Base-by-base conservation (phyloP, 495 filamentous ascomycete genomes). In the Neurospora discreta region DNA sequence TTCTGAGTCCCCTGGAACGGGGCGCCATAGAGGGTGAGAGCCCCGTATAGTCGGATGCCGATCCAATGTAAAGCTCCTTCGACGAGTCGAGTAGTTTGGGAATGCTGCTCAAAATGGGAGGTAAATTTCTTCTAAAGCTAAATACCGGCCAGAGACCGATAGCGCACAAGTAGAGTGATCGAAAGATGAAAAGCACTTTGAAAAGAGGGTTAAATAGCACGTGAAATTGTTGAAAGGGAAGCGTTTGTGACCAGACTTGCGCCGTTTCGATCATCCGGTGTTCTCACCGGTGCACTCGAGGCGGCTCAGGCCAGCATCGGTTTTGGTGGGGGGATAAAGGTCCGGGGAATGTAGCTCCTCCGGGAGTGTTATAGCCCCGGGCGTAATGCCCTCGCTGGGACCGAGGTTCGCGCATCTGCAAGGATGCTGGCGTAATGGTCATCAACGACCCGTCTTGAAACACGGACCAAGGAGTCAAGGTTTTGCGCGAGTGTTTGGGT, bases 161-260 rank as follows among this genome's bases (percentile, higher is more conserved):
- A 90, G 87, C 86, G 86, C 84, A 89, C 85, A 90, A 90, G 87
- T 90, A 89, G 84, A 89, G 86, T 89, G 84, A 90, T 87, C 82
- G 85, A 89, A 88, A 89, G 85, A 89, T 89, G 84, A 89, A 90
- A 88, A 89, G 87, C 83, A 89, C 87, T 88, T 89, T 89, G 85
- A 85, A 89, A 89, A 89, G 85, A 88, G 85, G 88, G 86, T 89
- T 84, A 89, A 90, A 90, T 79, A 90, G 87, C 84, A 89, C 85
- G 88, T 89, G 86, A 90, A 90, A 89, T 89, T 90, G 85, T 89
- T 90, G 85, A 89, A 89, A 89, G 87, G 87, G 88, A 90, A 90
- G 86, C 87, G 87, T 85, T 88, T 86, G 81, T 84, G 81, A 86
- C 81, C 86, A 89, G 87, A 89, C 85, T 84, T 86, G 85, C 77